Base-by-base conservation (phyloP, 2,329 filamentous ascomycete genomes). In the Pyricularia pennisetigena region DNA sequence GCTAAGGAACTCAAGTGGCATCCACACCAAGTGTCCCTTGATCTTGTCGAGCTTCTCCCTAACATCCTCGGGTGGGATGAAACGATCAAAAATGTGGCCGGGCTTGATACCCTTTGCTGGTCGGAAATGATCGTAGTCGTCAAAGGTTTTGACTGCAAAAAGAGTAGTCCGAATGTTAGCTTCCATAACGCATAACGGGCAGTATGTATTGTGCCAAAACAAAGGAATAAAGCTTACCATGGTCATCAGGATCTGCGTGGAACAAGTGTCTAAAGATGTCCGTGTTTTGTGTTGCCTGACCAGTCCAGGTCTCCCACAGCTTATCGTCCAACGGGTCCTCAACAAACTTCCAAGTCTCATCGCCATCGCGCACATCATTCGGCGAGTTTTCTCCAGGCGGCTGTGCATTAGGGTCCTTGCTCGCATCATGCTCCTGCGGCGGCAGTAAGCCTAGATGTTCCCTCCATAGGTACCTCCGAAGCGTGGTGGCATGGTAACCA, bases 11-110 rank as follows among this genome's bases (percentile, higher is more conserved):
- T 93, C 87, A 74, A 98, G 78, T n/a, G 93, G 93, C 89, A 97
- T 94, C 92, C 92, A 96, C 7, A 98, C 94, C 59, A 98, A 78
- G 80, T 98, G 94, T 0, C 94, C 94, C 79, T 88, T 89, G 72
- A 98, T 87, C 74, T 90, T 84, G 73, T 93, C 88, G 66, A 98
- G 81, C 77, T 94, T 93, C 71, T 84, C 77, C 20, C 91, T 85
- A 7, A 95, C 88, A 68, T 96, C 89, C 28, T 88, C 82, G 0
- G 88, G 85, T 0, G 91, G 90, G 76, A 90, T 85, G 78, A 90
- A 92, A 69, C 86, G 86, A 76, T 96, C 93, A 74, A 91, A 97
- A 69, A 98, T 83, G 78, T 98, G 95, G 0, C 95, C 94, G 3
- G 93, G 81, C 77, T 92, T 95, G 70, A 91, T 85, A 4, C 89